Base-by-base conservation (phyloP, 2,329 filamentous ascomycete genomes). In the Fusarium sp. region DNA sequence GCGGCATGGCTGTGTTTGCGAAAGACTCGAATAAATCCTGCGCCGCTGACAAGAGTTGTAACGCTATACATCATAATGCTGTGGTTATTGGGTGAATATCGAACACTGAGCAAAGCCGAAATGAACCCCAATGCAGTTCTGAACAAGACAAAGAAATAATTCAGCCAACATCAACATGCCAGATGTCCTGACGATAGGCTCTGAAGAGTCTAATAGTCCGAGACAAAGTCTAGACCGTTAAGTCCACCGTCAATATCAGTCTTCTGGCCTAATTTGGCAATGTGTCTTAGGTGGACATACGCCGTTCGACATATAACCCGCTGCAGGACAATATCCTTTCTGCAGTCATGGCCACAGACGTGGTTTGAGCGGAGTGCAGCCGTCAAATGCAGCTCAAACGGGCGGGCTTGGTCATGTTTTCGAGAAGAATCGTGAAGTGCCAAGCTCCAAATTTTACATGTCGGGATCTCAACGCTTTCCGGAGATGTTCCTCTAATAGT, bases 191-290 rank as follows among this genome's bases (percentile, higher is more conserved):
- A 53, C 37, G 38, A 42, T 52, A 42, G 37, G 52, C 38, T 57
- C 50, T 52, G 61, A 46, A 41, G 52, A 53, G 44, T 37, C 54
- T 45, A 26, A 23, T 15, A 13, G 13, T 46, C 40, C 53, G 54
- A 54, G 46, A 53, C 42, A 46, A 45, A 64, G 73, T 74, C 74
- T 71, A 69, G 74, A 74, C 69, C 74, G 41, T 73, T 40, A 41
- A 60, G 59, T 66, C 64, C 59, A 58, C 60, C 53, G 65, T 57
- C 61, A 53, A 67, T 61, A 75, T 68, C 70, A 73, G 65, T 70
- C 60, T 57, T 61, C 61, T 56, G 67, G 54, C 64, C 70, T 55
- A 52, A 73, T 74, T 52, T 52, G 73, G 73, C 50, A 70, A 67
- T 67, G 30, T 56, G 46, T 64, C 61, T 70, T 52, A 35, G 59